phyloP scores from a whole-genome alignment of 495 filamentous ascomycete genomes.

The Talaromyces proteolyticus region DNA sequence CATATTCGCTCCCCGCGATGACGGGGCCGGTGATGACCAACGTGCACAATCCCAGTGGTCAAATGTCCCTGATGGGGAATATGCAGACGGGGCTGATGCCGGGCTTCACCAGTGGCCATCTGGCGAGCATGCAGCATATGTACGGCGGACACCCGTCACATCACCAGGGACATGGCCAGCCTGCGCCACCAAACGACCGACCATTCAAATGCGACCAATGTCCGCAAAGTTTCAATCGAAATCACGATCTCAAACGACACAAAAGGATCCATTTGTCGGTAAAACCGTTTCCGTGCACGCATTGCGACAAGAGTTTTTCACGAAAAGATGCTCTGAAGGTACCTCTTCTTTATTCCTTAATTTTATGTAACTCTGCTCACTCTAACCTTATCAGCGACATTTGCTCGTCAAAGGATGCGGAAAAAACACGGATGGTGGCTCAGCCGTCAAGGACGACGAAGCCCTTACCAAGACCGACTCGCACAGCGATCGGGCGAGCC shows the following conservation, averaged over 20 bases:
- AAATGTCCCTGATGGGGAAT: constrained; percentile 62
- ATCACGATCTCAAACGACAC: constrained; percentile 94
- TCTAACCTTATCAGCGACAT: constrained; percentile 61
- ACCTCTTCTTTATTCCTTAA: constrained; percentile 15
- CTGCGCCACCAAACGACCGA: constrained; percentile 60
- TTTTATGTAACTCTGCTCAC: constrained; percentile 11
- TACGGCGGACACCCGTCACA: constrained; percentile 45
- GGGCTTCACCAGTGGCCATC: constrained; percentile 53
- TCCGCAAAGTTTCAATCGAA: constrained; percentile 89
- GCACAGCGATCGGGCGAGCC: constrained; percentile 10
- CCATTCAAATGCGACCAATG: constrained; percentile 95
- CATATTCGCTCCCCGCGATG: constrained; percentile 54
- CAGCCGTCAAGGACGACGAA: constrained; percentile 8
- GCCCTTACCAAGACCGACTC: constrained; percentile 6
- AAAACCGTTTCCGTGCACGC: constrained; percentile 87
- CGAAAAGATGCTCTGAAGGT: constrained; percentile 98
- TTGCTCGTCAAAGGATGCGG: constrained; percentile 93
- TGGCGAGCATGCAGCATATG: constrained; percentile 50
- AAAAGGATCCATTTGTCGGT: constrained; percentile 92
- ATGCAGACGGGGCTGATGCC: constrained; percentile 44
- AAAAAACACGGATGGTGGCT: constrained; percentile 36
- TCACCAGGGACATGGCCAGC: constrained; percentile 25
- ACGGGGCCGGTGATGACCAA: constrained; percentile 72
- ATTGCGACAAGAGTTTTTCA: constrained; percentile 96
- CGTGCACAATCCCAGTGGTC: constrained; percentile 63